Base-by-base conservation (phyloP, 768 basidiomycete species). In the Tulasnella sp. region DNA sequence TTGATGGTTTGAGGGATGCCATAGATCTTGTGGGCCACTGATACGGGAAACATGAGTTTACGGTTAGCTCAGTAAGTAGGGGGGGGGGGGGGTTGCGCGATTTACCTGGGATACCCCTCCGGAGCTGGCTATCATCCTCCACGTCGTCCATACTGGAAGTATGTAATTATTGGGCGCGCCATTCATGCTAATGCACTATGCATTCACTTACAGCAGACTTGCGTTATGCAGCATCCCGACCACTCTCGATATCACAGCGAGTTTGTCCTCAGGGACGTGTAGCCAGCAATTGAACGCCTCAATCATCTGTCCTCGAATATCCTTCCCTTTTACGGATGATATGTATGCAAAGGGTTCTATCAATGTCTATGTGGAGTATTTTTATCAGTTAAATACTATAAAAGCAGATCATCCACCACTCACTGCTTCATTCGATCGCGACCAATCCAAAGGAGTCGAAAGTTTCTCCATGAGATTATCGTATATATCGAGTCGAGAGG, bases 1-100 rank as follows among this genome's bases (percentile, higher is more conserved):
- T 99, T 99, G 73, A 99, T 92, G 0, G 94, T 96, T 68, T 97
- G 94, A 0, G 94, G 91, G 2, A 96, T 73, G 1, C 94, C 94
- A 65, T 94, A 99, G 64, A 99, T 94, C 73, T 89, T 90, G 73
- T 99, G 93, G 0, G 90, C 82, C 22, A 93, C 93, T 84, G n/a
- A n/a, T n/a, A n/a, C n/a, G n/a, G n/a, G n/a, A n/a, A n/a, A n/a
- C n/a, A n/a, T n/a, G n/a, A n/a, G n/a, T n/a, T n/a, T n/a, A n/a
- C n/a, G n/a, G n/a, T n/a, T n/a, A n/a, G n/a, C n/a, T n/a, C n/a
- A n/a, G n/a, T n/a, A 54, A 44, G 59, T 22, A 27, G 30, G 44
- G 41, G 30, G 27, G n/a, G 52, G 52, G 42, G 34, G 19, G 7
- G 34, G 52, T 11, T 12, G 19, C 24, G 46, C 25, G 12, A 52